Evolutionary conservation across 768 basidiomycete genomes (phyloP).

Genomic region (Hygrophoropsis aurantiaca): DNA sequence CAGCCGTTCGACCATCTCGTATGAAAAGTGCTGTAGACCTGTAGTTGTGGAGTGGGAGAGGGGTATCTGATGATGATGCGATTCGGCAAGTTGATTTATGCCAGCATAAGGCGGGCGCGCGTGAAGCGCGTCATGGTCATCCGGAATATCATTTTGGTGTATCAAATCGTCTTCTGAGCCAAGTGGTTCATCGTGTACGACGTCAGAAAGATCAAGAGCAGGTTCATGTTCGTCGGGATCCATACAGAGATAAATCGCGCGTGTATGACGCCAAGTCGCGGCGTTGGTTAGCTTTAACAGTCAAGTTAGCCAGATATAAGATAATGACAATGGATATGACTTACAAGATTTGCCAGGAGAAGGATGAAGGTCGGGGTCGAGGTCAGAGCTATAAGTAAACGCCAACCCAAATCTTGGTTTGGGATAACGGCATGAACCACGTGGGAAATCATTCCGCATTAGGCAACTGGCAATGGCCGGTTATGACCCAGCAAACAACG

Average conservation of each 20-base stretch:
- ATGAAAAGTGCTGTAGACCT: conserved; percentile 52
- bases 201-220: conserved; percentile 76
- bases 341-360: no score
- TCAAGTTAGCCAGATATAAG: no score
- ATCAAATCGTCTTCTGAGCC: conserved; percentile 51
- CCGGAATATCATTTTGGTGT: conserved; percentile 25
- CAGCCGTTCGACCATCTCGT: conserved; percentile 77
- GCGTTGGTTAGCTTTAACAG: no score
- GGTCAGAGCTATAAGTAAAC: no score
- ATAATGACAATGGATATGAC: no score
- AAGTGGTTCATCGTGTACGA: conserved; percentile 78
- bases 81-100: conserved; percentile 13
- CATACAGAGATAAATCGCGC: conserved; percentile 26
- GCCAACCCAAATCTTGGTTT: no score
- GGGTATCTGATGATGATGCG: conserved; percentile 25
- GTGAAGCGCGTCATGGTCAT: conserved; percentile 31
- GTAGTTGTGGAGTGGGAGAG: conserved; percentile 40
- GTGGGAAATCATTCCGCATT: no score
- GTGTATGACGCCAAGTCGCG: no score
- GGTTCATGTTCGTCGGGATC: conserved; percentile 58
- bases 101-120: conserved; percentile 24
- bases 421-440: no score
- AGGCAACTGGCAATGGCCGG: no score
- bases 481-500: no score
- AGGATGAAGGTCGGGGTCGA: no score